phyloP scores from a whole-genome alignment of 768 basidiomycete species.

The Lactifluus piperatus region DNA sequence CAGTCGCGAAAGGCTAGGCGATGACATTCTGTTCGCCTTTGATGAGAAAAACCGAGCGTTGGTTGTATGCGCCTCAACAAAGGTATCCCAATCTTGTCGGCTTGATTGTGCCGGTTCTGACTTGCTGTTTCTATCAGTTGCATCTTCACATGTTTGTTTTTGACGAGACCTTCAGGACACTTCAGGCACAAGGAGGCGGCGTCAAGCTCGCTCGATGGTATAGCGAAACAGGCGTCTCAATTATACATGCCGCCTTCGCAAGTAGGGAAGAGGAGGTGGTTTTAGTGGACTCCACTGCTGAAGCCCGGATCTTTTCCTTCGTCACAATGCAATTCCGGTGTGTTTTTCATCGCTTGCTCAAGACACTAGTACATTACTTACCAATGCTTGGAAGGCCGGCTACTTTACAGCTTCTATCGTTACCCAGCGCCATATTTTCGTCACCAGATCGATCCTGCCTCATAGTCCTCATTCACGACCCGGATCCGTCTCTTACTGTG shows the following conservation, averaged over 20 bases:
- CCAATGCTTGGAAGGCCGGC: constrained; percentile 32
- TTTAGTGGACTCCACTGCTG: constrained; percentile 37
- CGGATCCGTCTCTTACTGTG: constrained; percentile 25
- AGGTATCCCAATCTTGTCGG: constrained; percentile 26
- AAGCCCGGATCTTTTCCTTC: constrained; percentile 44
- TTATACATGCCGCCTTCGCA: constrained; percentile 36
- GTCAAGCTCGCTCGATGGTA: constrained; percentile 41
- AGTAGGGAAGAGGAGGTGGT: constrained; percentile 44
- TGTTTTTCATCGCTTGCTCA: neutral
- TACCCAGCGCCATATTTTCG: constrained; percentile 33
- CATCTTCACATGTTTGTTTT: constrained; percentile 39
- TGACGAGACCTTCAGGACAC: constrained; percentile 35
- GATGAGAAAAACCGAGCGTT: constrained; percentile 46
- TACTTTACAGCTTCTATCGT: constrained; percentile 29
- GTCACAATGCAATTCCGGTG: constrained; percentile 47
- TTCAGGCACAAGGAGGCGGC: constrained; percentile 35
- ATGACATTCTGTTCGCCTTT: constrained; percentile 37
- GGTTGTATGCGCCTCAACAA: constrained; percentile 36
- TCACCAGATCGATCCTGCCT: constrained; percentile 51
- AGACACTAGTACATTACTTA: neutral
- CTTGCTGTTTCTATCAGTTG: constrained; percentile 19
- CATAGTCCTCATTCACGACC: constrained; percentile 28
- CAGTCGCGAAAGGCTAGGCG: constrained; percentile 40
- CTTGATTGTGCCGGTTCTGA: neutral
- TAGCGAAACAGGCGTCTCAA: constrained; percentile 14